phyloP scores from a whole-genome alignment of 2,329 filamentous ascomycete species.

The Ophiostoma quercus region DNA sequence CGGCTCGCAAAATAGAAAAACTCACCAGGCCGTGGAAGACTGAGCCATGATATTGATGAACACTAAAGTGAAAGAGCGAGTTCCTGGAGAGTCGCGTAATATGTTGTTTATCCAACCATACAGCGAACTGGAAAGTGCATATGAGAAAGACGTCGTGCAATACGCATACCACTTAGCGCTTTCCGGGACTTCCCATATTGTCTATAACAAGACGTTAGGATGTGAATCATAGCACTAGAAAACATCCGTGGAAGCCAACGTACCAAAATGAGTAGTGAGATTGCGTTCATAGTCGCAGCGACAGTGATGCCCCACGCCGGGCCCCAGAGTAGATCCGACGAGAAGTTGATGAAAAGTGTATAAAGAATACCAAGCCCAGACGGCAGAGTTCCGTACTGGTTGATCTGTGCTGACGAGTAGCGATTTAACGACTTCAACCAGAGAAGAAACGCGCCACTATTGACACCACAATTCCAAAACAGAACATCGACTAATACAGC shows the following conservation, averaged over 20 bases:
- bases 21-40: constrained; percentile 49
- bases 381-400: constrained; percentile 18
- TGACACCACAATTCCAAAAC: constrained; percentile 52
- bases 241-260: not conserved
- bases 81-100: constrained; percentile 42
- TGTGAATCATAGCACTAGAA: too few species aligned
- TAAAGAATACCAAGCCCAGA: constrained; percentile 52
- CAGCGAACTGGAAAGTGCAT: constrained; percentile 50
- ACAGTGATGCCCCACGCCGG: constrained; percentile 53
- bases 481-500: constrained; percentile 48
- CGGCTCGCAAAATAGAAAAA: not conserved
- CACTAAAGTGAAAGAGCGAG: constrained; percentile 34
- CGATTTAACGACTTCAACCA: constrained; percentile 51
- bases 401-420: constrained; percentile 18
- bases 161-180: constrained; percentile 51
- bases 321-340: constrained; percentile 49
- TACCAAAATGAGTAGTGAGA: constrained; percentile 46
- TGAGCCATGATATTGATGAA: constrained; percentile 49
- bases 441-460: constrained; percentile 48
- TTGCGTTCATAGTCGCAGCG: constrained; percentile 46
- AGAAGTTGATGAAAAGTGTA: constrained; percentile 49
- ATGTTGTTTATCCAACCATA: constrained; percentile 53
- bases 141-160: constrained; percentile 44
- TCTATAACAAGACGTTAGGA: constrained; percentile 21
- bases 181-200: constrained; percentile 54